Evolutionary conservation across 805 yeast genomes (phyloP), one percentile per base, ranked within the genome.

Genomic region (Yamadazyma endophytica): DNA sequence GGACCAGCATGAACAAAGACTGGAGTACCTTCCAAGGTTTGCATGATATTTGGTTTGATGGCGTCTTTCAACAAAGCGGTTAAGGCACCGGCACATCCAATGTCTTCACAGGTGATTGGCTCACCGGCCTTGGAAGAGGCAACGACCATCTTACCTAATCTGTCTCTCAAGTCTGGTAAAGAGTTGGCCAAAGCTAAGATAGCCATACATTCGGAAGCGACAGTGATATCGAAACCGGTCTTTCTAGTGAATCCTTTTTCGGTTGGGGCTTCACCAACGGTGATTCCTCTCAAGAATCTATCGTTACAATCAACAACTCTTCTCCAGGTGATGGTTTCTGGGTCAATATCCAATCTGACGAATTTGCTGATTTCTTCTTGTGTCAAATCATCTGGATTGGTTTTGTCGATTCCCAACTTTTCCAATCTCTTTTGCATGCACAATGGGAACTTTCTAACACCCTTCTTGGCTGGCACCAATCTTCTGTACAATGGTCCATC

Each of bases 1-100:
- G 97, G 97, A 42, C 97, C 97, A 24, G 97, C 97, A 56, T 90
- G 97, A 13, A 90, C 96, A 52, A 90, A 79, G 16, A 90, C 97
- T 5, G 97, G 97, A 6, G 97, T 89, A 38, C 97, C 97, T 64
- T 90, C 97, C 40, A 90, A 73, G 30, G 97, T 86, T 64, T 90
- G 97, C 97, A 90, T 90, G 56, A 90, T 62, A 56, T 86, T 90
- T 44, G 97, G 97, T 67, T 89, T 90, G 56, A 90, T 80, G 15
- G 97, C 96, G 55, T 90, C 97, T 65, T 88, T 90, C 72, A 90
- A 69, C 51, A 90, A 71, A 9, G 97, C 97, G 29, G 97, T 82
- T 40, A 90, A 65, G 12, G 97, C 97, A 51, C 97, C 97, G 17
- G 95, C 96, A 59, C 86, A 79, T 21, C 97, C 96, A 47, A 90